Evolutionary conservation across 1,284 basidiomycete species (phyloP).

Genomic region (Fomitopsis palustris): DNA sequence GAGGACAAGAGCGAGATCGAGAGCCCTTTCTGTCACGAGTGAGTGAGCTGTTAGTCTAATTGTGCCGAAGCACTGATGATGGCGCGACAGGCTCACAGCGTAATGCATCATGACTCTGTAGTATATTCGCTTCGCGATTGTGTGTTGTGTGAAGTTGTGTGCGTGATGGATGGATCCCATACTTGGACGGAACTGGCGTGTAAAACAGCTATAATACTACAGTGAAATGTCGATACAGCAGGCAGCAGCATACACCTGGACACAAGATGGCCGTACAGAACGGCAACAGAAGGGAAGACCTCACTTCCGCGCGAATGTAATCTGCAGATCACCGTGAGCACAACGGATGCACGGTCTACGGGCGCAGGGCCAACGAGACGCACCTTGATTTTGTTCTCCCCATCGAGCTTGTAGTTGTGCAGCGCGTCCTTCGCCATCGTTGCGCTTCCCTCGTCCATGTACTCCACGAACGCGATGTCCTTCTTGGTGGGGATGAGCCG

Average conservation of each 20-base stretch:
- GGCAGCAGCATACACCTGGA: neutral
- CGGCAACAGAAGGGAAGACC: neutral
- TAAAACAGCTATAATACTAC: neutral
- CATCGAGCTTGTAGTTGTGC: constrained; percentile 95
- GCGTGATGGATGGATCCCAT: neutral
- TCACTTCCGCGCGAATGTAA: constrained; percentile 60
- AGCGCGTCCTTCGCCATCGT: constrained; percentile 89
- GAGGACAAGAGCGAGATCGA: neutral
- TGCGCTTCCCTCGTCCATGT: constrained; percentile 86
- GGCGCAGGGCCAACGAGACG: constrained; percentile 11
- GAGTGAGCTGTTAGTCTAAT: neutral
- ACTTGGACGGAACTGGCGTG: neutral
- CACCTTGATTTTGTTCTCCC: constrained; percentile 96
- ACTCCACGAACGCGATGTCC: constrained; percentile 97
- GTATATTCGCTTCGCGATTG: neutral
- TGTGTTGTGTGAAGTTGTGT: neutral
- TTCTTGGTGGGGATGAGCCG: constrained; percentile 95
- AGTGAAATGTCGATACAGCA: neutral
- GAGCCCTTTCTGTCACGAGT: neutral
- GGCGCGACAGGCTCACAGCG: neutral
- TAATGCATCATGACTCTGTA: neutral
- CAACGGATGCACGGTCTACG: neutral
- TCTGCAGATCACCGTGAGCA: constrained; percentile 30
- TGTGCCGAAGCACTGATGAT: neutral
- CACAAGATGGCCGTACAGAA: neutral